phyloP scores from a whole-genome alignment of 1,284 basidiomycete species.

The Hypsizygus ulmarius region DNA sequence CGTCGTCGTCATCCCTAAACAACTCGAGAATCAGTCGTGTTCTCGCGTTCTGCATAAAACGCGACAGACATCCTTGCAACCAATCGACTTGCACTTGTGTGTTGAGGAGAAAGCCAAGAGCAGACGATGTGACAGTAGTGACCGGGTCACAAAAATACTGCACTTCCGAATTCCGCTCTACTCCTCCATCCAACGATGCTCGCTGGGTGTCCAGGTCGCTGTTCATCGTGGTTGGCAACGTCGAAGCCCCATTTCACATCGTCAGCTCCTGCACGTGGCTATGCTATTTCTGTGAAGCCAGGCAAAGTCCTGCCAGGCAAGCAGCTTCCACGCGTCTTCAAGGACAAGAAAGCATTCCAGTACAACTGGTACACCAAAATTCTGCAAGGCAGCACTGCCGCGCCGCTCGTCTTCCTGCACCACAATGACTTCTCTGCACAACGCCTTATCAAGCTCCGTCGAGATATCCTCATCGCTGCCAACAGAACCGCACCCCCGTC shows the following conservation, averaged over 20 bases:
- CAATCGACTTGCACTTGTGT: neutral
- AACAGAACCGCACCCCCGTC: conserved; percentile 40
- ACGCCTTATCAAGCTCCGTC: conserved; percentile 60
- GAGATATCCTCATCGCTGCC: conserved; percentile 58
- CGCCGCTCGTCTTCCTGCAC: conserved; percentile 68
- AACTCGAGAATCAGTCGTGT: conserved; percentile 5
- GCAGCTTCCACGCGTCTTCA: conserved; percentile 58
- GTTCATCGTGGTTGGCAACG: conserved; percentile 24
- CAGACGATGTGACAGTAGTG: conserved; percentile 15
- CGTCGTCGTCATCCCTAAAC: conserved; percentile 68
- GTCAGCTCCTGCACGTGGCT: conserved; percentile 29
- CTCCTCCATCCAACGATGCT: conserved; percentile 14
- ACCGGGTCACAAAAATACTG: conserved; percentile 17
- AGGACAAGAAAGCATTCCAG: conserved; percentile 71
- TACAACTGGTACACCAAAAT: conserved; percentile 71
- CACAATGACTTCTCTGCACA: conserved; percentile 68
- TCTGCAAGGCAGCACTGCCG: conserved; percentile 48
- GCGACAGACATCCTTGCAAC: conserved; percentile 17
- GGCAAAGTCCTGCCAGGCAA: conserved; percentile 52
- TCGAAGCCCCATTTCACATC: conserved; percentile 23
- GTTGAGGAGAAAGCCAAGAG: conserved; percentile 3
- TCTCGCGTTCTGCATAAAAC: neutral
- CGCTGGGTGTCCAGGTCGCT: conserved; percentile 17
- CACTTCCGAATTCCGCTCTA: conserved; percentile 14
- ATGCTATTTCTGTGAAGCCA: conserved; percentile 60